Percentiles rank a stretch among this genome's conserved stretches.
phyloP scores from a whole-genome alignment of 768 basidiomycete species.

The Pisolithus microcarpus region DNA sequence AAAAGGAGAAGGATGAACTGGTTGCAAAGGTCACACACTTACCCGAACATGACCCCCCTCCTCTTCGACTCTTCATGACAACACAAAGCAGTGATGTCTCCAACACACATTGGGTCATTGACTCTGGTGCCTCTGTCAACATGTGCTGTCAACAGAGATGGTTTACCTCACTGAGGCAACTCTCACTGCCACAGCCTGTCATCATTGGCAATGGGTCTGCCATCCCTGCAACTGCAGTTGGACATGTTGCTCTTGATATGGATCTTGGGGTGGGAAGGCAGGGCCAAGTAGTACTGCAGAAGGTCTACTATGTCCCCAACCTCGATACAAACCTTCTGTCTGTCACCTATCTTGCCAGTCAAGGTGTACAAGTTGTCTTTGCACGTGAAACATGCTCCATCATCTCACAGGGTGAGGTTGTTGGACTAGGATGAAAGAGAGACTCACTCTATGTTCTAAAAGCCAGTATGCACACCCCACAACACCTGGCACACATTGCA shows the following conservation, averaged over 20 bases:
- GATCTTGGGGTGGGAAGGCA: not conserved
- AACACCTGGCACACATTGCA: not conserved
- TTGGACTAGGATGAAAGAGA: not conserved
- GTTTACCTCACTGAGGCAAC: not conserved
- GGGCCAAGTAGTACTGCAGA: not conserved
- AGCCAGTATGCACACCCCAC: not conserved
- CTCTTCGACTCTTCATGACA: conserved; percentile 1
- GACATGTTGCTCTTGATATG: not conserved
- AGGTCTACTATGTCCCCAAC: conserved; percentile 13
- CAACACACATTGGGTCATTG: conserved; percentile 1
- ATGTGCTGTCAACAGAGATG: not conserved
- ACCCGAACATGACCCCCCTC: not conserved
- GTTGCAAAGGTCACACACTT: not conserved
- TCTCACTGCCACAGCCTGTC: not conserved
- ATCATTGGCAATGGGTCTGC: not conserved
- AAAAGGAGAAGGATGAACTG: not conserved
- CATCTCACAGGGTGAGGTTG: not conserved
- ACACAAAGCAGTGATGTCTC: not conserved
- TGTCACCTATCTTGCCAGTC: conserved; percentile 3
- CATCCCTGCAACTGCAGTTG: not conserved
- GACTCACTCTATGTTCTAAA: conserved; percentile 3
- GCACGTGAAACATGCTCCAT: not conserved
- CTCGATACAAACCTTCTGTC: conserved; percentile 15
- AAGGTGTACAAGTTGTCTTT: not conserved
- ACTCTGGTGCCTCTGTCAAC: not conserved